Evolutionary conservation across 1,139 yeast species (phyloP), one percentile per base, ranked within the genome.

Genomic region (Blastobotrys petasosporus): DNA sequence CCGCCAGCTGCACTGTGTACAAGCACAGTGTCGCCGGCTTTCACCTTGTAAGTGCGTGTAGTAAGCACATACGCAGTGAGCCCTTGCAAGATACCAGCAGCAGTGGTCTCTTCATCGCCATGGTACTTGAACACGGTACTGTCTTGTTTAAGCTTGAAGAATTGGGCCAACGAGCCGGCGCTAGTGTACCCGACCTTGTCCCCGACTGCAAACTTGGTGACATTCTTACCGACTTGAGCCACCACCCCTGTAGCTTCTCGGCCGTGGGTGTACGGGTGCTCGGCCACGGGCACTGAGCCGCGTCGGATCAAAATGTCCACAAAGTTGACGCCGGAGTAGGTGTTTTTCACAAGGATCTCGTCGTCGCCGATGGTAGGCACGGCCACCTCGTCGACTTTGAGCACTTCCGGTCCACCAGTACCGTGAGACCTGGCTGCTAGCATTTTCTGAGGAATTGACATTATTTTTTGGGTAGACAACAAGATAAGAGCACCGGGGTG

Each of bases 1-100:
- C 96, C 96, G 41, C 97, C 97, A 8, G 96, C 95, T 12, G 95
- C 95, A 1, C 97, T 96, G 72, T 88, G 86, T 32, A 86, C 81
- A 45, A 88, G 70, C 36, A 83, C 74, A 54, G 65, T 74, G 51
- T 88, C 96, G 44, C 78, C 88, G 25, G 7, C 59, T 74, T 69
- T 59, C 83, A 87, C 85, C 2, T 69, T 60, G 61, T 85, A 79
- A 0, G 92, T 76, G 53, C 84, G 90, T 38, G 73, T 68, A 39
- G 78, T 67, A 49, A 88, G 77, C 0, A 92, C 75, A 55, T 83
- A 65, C 2, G 94, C 94, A 2, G 97, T 88, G 48, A 86, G 68
- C 1, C 87, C 94, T 62, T 85, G 94, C 36, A 85, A 55, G 38
- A 82, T 60, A 3, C 85, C 92, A 53, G 76, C 80, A 15, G 68